Percentiles rank a stretch among this genome's conserved stretches.
Conservation (phyloP, 73 alveolate species). For the Paramecium sonneborni region DNA sequence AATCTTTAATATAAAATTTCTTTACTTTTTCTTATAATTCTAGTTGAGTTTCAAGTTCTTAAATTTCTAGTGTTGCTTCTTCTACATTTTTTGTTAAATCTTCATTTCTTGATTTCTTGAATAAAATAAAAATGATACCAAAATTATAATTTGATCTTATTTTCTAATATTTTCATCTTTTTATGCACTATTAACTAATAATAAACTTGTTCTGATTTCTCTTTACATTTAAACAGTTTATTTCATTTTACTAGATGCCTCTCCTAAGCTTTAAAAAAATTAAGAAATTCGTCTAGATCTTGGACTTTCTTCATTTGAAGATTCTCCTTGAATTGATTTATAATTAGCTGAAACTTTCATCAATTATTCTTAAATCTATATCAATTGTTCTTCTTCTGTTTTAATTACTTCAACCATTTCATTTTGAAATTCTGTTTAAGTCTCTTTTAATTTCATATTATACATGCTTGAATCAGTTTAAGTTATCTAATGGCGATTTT, state of each 20-base stretch:
- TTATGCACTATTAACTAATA: background rate
- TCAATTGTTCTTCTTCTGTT: background rate
- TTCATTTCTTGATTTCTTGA: background rate
- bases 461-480: background rate
- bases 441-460: background rate
- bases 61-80: background rate
- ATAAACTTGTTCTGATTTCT: conserved; percentile 10
- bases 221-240: conserved; percentile 3
- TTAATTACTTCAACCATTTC: conserved; percentile 12
- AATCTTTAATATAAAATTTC: background rate
- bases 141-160: background rate
- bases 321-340: background rate
- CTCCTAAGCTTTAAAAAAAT: background rate
- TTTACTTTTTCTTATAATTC: background rate
- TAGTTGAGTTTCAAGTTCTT: background rate
- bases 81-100: background rate
- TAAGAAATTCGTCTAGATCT: background rate
- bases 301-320: background rate
- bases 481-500: background rate
- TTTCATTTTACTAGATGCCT: conserved; percentile 29
- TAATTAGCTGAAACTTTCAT: conserved; percentile 24
- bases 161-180: conserved; percentile 17
- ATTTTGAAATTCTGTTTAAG: background rate
- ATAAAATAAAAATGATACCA: background rate
- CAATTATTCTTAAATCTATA: background rate